Percentiles rank a stretch among this genome's conserved stretches.
Evolutionary conservation across 2,329 filamentous ascomycete species (phyloP).

Genomic region (Diatrype stigma): DNA sequence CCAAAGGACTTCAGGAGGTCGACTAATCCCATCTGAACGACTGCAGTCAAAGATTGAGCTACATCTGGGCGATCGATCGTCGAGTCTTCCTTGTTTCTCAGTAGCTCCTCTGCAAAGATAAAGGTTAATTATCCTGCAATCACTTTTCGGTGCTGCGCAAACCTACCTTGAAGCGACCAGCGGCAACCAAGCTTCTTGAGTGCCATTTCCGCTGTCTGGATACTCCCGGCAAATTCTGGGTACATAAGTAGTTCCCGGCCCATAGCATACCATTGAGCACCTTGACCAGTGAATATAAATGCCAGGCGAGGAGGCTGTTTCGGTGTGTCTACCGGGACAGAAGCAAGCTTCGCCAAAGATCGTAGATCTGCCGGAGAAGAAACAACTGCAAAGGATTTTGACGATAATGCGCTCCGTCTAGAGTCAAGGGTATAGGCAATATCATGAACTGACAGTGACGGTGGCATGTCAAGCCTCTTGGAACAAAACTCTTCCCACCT

Average conservation of each 20-base stretch:
- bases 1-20: slow-evolving; percentile 28
- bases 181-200: slow-evolving; percentile 4
- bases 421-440: slow-evolving; percentile 17
- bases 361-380: slow-evolving; percentile 2
- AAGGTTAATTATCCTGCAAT: no score
- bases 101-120: slow-evolving; percentile 16
- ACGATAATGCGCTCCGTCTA: slow-evolving; percentile 7
- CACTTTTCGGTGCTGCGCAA: background rate
- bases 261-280: slow-evolving; percentile 33
- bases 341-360: background rate
- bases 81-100: slow-evolving; percentile 1
- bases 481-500: background rate
- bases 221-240: slow-evolving; percentile 10
- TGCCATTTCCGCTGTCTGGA: slow-evolving; percentile 8
- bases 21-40: slow-evolving; percentile 38
- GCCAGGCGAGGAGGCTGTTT: background rate
- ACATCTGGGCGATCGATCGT: slow-evolving; percentile 19
- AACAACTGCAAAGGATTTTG: slow-evolving; percentile 11
- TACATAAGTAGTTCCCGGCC: slow-evolving; percentile 24
- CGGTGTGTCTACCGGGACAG: slow-evolving; percentile 1
- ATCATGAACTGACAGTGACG: background rate
- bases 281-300: slow-evolving; percentile 33
- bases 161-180: slow-evolving; percentile 12
- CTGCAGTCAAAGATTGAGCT: slow-evolving; percentile 38
- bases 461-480: background rate